Evolutionary conservation across 768 basidiomycete species (phyloP), one percentile per base, ranked within the genome.

Genomic region (Tylopilus plumbeoviolaceoides): DNA sequence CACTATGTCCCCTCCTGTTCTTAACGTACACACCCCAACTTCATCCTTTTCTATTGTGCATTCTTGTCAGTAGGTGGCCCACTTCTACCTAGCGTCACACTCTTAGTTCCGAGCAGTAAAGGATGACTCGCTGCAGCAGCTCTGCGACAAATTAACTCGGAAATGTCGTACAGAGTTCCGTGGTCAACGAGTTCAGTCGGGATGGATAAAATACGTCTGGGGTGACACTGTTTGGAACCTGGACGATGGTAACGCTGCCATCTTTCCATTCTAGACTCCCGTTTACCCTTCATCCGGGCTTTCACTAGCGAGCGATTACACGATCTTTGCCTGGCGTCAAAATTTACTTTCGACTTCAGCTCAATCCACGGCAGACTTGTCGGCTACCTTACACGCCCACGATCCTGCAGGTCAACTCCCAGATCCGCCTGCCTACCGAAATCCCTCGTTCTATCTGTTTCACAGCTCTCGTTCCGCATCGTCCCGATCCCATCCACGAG

Each of bases 191-290:
- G 81, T 93, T 18, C 84, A 82, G 28, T 75, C 87, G 15, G 87
- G 89, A 33, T 92, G 91, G 82, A 73, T 95, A 44, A 91, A 93
- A 62, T 98, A 98, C 65, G 81, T 88, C 56, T 94, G 82, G 75
- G 83, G 84, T 58, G 81, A 83, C 14, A 74, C 82, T 0, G 68
- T 90, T 45, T 97, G 90, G 90, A 87, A 89, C 63, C 72, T 98
- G 11, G 91, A 95, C 65, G 94, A 98, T 63, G 93, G 93, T 88
- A 62, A 62, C 73, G 66, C 15, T 30, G 27, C 35, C 21, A 20
- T 44, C 31, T 33, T 20, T 7, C 33, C 4, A 28, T 25, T 44
- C 40, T 30, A 30, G 30, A 17, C 9, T 15, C n/a, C 27, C 27
- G 5, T 28, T 30, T 39, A 30, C 20, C 36, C 23, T 44, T 48